Base-by-base conservation (phyloP, 2,329 filamentous ascomycete genomes). In the Exophiala sp. region DNA sequence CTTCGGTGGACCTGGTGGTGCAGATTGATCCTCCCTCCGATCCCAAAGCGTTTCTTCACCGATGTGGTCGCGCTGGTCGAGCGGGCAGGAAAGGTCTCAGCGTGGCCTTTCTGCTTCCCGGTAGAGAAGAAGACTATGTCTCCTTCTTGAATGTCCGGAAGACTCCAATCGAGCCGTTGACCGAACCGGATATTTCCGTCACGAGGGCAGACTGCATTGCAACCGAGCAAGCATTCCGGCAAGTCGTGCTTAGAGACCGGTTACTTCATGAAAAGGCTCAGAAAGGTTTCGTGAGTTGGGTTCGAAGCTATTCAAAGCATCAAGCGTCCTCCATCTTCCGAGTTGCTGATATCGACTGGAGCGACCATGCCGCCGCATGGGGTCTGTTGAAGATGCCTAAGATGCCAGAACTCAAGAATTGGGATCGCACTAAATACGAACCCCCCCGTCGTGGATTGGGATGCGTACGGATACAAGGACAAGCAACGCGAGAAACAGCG, bases 261-360 rank as follows among this genome's bases (percentile, higher is more conserved):
- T 79, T 81, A 21, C 65, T 93, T 9, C 84, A 93, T 65, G 89
- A 96, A 66, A 93, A 95, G 63, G 89, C 86, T 0, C 88, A 95
- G 64, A 82, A 84, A 55, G 93, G 84, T 0, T 97, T 98, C 61
- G 91, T 97, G 18, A 91, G 86, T 64, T 97, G 89, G 86, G 82
- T 95, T 1, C 82, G 89, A 64, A 86, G 87, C 59, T 97, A 97
- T 70, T 86, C 81, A 64, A 94, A 93, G 62, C 93, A 97, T 63
- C 82, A 90, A 58, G 89, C 91, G 1, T 84, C 81, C 52, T 94
- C 88, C 62, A 97, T 98, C 59, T 98, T 98, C 73, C 81, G 86
- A 9, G 73, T 88, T 1, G 67, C 76, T 2, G 88, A 94, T 62
- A 75, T 96, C 13, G 84, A 95, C 66, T 98, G 93, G 93, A 71